Evolutionary conservation across 1,284 basidiomycete genomes (phyloP).

Genomic region (Sporisorium sorghi): DNA sequence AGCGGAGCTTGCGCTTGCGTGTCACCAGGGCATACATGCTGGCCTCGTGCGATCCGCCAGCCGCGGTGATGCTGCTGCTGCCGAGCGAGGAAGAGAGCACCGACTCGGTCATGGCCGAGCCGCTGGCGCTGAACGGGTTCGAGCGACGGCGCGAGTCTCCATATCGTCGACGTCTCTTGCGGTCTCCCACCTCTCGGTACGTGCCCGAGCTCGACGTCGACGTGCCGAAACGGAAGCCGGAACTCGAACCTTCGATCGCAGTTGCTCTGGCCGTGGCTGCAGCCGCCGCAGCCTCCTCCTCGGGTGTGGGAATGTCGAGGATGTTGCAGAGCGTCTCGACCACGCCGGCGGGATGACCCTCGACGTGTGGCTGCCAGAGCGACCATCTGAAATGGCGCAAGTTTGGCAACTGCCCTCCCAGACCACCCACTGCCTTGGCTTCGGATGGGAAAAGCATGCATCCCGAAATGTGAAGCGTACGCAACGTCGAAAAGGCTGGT

Average conservation of each 20-base stretch:
- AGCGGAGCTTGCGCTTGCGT: slow-evolving; percentile 48
- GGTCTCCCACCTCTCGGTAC: slow-evolving; percentile 36
- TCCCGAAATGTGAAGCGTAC: slow-evolving; percentile 54
- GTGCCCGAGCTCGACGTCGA: slow-evolving; percentile 45
- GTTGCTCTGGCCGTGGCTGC: slow-evolving; percentile 25
- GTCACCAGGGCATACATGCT: slow-evolving; percentile 45
- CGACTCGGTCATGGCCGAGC: slow-evolving; percentile 33
- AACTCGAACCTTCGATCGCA: slow-evolving; percentile 26
- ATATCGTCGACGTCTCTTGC: slow-evolving; percentile 41
- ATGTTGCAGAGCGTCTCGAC: slow-evolving; percentile 51
- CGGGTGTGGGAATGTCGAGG: slow-evolving; percentile 49
- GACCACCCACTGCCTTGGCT: slow-evolving; percentile 47
- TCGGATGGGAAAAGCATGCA: slow-evolving; percentile 59
- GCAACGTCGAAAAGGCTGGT: slow-evolving; percentile 44
- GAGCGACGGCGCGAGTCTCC: slow-evolving; percentile 40
- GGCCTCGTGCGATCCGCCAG: slow-evolving; percentile 34
- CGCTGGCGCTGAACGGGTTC: slow-evolving; percentile 35
- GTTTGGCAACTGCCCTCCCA: slow-evolving; percentile 48
- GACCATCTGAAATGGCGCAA: slow-evolving; percentile 56
- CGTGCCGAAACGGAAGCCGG: slow-evolving; percentile 38
- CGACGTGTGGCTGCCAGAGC: slow-evolving; percentile 53
- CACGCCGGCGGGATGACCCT: slow-evolving; percentile 49
- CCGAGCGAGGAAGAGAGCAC: slow-evolving; percentile 35
- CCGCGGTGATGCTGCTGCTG: slow-evolving; percentile 19
- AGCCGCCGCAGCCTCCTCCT: slow-evolving; percentile 42